Evolutionary conservation across 129 eudicot genomes (phyloP), one percentile per base, ranked within the genome.

Genomic region (Flaveria linearis): DNA sequence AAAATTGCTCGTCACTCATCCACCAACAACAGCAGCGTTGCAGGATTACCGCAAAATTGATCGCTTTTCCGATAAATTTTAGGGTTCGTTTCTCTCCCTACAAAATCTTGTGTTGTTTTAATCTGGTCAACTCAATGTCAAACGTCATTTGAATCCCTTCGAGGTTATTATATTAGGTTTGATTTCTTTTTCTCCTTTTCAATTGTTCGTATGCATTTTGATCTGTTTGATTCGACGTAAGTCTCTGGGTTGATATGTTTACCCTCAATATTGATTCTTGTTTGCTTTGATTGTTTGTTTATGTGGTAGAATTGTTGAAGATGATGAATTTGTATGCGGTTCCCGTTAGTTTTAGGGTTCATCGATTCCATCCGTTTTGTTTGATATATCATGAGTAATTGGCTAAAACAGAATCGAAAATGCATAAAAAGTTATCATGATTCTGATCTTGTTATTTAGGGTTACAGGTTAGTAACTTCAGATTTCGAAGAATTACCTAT

Each of bases 121-220:
- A 72, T 52, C 68, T 42, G 74, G 83, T 80, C 83, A 80, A 65
- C 74, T 72, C 74, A 72, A 39, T 79, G 67, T 72, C 78, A 62
- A 79, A 72, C 68, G 41, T 52, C 41, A 20, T 64, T 65, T 45
- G 50, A 79, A 68, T 77, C 61, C 25, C 0, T 55, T 69, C 12
- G 5, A 43, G 23, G 53, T 13, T 17, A 20, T 79, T 50, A 61
- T 64, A 18, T 41, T 7, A 73, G 78, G 83, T 73, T 80, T 70
- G 71, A 46, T 78, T 70, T 70, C 45, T 13, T 70, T 49, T 42
- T 9, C n/a, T 12, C 55, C 12, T 58, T 51, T 63, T 20, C 64
- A 53, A 65, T 65, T 76, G 64, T 52, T 33, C 13, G 9, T 23
- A 52, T 52, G 7, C 18, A 18, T 11, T 20, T 51, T 50, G n/a